A percentile compares a stretch with the other conserved stretches of the same genome.
Evolutionary conservation across 805 yeast genomes (phyloP).

Genomic region (Kodamaea kaohsiungensis): DNA sequence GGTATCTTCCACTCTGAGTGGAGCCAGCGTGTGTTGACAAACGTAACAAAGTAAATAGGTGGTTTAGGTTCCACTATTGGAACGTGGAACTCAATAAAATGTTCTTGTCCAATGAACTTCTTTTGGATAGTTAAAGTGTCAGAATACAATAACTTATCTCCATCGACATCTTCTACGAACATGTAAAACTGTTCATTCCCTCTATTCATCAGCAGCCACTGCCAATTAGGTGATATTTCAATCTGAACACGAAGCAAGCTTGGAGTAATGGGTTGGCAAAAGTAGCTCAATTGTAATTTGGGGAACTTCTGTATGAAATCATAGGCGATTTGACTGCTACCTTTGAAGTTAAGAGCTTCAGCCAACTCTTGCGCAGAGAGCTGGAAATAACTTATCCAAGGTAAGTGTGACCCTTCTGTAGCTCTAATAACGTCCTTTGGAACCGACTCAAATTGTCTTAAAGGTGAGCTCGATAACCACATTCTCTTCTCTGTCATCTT

Average conservation of each 20-base stretch:
- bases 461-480: conserved; percentile 86
- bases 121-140: conserved; percentile 56
- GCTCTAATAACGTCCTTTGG: conserved; percentile 70
- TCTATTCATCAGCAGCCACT: conserved; percentile 63
- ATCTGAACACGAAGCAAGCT: conserved; percentile 65
- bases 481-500: conserved; percentile 78
- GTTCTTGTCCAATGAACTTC: conserved; percentile 52
- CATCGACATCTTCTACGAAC: conserved; percentile 80
- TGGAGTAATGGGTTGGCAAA: conserved; percentile 76
- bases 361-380: conserved; percentile 78
- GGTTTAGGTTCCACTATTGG: conserved; percentile 55
- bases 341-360: conserved; percentile 73
- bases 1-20: conserved; percentile 69
- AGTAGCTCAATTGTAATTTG: conserved; percentile 54
- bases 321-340: conserved; percentile 58
- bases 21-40: conserved; percentile 84
- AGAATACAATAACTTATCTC: conserved; percentile 65
- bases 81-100: conserved; percentile 64
- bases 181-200: conserved; percentile 70
- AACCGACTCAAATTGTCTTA: conserved; percentile 75
- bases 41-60: conserved; percentile 72
- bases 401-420: conserved; percentile 78
- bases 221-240: conserved; percentile 71
- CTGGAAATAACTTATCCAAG: conserved; percentile 77
- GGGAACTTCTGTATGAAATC: conserved; percentile 76